Evolutionary conservation across 2,329 filamentous ascomycete genomes (phyloP).

Genomic region (Diaporthe aspalathi): DNA sequence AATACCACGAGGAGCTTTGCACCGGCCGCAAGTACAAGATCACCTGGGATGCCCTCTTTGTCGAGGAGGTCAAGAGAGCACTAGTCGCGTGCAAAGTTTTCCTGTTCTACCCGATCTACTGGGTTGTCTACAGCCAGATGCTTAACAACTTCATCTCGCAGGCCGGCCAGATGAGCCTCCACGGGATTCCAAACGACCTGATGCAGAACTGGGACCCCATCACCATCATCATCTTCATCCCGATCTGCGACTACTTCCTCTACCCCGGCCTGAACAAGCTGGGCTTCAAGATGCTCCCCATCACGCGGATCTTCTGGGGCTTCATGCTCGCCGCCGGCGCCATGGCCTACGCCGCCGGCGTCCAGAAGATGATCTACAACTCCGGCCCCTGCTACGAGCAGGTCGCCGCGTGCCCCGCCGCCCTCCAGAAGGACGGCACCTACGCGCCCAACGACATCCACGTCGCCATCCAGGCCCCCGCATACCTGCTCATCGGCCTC

Average conservation of each 20-base stretch:
- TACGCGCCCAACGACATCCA: slow-evolving; percentile 36
- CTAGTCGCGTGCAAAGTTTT: slow-evolving; percentile 79
- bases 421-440: slow-evolving; percentile 29
- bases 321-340: slow-evolving; percentile 55
- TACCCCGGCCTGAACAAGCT: slow-evolving; percentile 70
- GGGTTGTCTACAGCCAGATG: slow-evolving; percentile 73
- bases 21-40: slow-evolving; percentile 67
- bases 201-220: slow-evolving; percentile 77
- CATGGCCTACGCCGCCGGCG: slow-evolving; percentile 37
- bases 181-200: slow-evolving; percentile 77
- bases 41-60: slow-evolving; percentile 76
- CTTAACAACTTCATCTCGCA: slow-evolving; percentile 73
- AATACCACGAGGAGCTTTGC: slow-evolving; percentile 76
- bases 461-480: slow-evolving; percentile 38
- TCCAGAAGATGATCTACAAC: slow-evolving; percentile 40
- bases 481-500: slow-evolving; percentile 38
- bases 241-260: slow-evolving; percentile 68
- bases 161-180: slow-evolving; percentile 65
- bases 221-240: slow-evolving; percentile 74
- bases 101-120: slow-evolving; percentile 72
- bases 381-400: slow-evolving; percentile 37
- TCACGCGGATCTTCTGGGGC: slow-evolving; percentile 73
- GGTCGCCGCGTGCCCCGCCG: slow-evolving; percentile 33
- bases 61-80: slow-evolving; percentile 77
- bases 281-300: slow-evolving; percentile 71